Evolutionary conservation across 2,329 filamentous ascomycete genomes (phyloP).

Genomic region (Calycina herbarum): DNA sequence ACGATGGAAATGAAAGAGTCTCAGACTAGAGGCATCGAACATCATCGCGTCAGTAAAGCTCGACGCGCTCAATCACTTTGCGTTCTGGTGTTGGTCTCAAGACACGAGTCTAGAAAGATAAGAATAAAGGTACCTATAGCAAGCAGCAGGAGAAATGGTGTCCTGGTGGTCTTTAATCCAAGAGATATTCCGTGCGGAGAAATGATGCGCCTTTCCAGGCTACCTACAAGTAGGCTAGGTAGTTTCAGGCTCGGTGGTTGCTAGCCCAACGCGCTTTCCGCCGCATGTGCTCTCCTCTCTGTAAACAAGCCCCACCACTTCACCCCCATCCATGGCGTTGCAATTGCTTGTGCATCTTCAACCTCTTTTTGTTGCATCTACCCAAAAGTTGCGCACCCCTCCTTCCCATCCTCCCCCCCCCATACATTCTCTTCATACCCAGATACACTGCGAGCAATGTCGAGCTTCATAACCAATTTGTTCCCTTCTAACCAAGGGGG

Average conservation of each 20-base stretch:
- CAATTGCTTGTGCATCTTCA: not conserved
- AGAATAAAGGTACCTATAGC: too few species aligned
- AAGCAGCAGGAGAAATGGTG: too few species aligned
- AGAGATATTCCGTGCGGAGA: too few species aligned
- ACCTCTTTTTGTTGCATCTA: not conserved
- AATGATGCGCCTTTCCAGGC: too few species aligned
- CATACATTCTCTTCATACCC: not conserved
- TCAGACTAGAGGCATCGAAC: too few species aligned
- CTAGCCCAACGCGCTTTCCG: constrained; percentile 5
- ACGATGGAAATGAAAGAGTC: too few species aligned
- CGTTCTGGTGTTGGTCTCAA: too few species aligned
- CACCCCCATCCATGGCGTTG: constrained; percentile 2
- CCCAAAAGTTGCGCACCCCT: not conserved
- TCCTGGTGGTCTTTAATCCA: too few species aligned
- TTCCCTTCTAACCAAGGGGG: constrained; percentile 35
- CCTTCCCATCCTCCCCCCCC: not conserved
- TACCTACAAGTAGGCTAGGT: too few species aligned
- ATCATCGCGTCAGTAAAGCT: too few species aligned
- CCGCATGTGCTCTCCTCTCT: not conserved
- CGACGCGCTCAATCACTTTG: too few species aligned
- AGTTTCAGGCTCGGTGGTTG: constrained; percentile 1
- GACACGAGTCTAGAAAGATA: too few species aligned
- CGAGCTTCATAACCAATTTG: constrained; percentile 40
- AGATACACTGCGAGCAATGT: constrained; percentile 29
- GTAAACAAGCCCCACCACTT: constrained; percentile 8